phyloP scores from a whole-genome alignment of 2,329 filamentous ascomycete species.

The Penicillium italicum region DNA sequence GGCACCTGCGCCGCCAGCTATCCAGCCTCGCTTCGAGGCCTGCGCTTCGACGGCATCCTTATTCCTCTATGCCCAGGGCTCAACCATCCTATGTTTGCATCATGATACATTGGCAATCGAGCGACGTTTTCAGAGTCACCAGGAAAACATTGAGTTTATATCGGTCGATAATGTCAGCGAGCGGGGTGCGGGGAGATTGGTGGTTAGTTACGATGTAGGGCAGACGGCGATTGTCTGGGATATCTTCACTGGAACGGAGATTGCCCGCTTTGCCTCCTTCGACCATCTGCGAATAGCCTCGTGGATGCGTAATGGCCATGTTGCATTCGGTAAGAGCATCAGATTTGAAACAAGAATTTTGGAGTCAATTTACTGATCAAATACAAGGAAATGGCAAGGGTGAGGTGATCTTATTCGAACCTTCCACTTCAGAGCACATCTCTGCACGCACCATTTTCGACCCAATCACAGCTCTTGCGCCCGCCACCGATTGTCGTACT shows the following conservation, averaged over 20 bases:
- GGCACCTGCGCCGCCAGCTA: conserved; percentile 23
- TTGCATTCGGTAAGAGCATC: conserved; percentile 81
- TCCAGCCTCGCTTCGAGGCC: conserved; percentile 65
- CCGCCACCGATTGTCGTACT: conserved; percentile 82
- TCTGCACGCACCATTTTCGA: conserved; percentile 91
- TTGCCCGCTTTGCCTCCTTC: conserved; percentile 89
- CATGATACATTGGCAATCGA: conserved; percentile 91
- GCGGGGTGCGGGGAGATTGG: conserved; percentile 73
- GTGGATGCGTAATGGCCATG: conserved; percentile 97
- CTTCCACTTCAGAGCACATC: conserved; percentile 85
- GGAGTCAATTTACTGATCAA: conserved; percentile 10
- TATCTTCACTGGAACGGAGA: conserved; percentile 82
- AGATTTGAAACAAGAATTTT: no score
- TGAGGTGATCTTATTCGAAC: conserved; percentile 91
- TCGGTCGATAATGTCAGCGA: conserved; percentile 91
- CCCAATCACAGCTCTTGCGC: conserved; percentile 88
- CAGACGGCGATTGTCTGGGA: conserved; percentile 97
- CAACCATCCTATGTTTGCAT: conserved; percentile 78
- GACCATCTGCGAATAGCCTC: conserved; percentile 78
- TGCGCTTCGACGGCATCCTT: conserved; percentile 87
- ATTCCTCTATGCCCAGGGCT: conserved; percentile 82
- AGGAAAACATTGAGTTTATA: conserved; percentile 77
- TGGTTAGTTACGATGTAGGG: conserved; percentile 87
- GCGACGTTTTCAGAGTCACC: conserved; percentile 76
- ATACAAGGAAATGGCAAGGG: conserved; percentile 85